phyloP scores from a whole-genome alignment of 257 asterid species.

The Nicotiana benthamiana region DNA sequence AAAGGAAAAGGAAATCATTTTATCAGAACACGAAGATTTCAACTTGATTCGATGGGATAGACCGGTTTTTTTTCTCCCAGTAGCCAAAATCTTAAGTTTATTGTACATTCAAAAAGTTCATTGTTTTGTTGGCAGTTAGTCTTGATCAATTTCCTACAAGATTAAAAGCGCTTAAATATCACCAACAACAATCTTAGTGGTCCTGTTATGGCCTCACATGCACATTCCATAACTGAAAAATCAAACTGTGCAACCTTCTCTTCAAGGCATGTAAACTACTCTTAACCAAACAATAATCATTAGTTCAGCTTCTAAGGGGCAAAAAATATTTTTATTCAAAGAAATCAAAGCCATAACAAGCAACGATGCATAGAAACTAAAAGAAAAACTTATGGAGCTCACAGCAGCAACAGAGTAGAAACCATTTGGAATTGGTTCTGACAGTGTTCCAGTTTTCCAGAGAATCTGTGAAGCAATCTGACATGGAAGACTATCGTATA shows the following conservation, averaged over 20 bases:
- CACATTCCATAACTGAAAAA: background rate
- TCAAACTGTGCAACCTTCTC: background rate
- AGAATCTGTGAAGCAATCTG: slow-evolving; percentile 75
- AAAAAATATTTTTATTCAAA: background rate
- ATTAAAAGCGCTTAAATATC: background rate
- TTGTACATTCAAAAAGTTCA: background rate
- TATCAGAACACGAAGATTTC: background rate
- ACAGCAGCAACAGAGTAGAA: slow-evolving; percentile 92
- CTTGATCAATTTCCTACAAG: background rate
- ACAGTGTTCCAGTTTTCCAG: slow-evolving; percentile 88
- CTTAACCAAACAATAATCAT: background rate
- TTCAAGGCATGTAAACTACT: background rate
- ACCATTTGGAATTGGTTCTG: slow-evolving; percentile 89
- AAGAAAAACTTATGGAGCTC: slow-evolving; percentile 33
- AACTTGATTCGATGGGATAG: background rate
- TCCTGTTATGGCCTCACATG: background rate
- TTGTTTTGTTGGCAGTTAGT: background rate
- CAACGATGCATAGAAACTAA: slow-evolving; percentile 10
- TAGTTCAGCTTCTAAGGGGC: background rate
- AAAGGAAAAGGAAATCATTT: background rate
- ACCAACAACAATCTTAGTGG: background rate
- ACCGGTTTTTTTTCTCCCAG: background rate
- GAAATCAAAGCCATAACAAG: background rate
- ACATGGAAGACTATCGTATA: slow-evolving; percentile 31
- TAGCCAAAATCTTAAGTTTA: too few species aligned